Evolutionary conservation across 1,284 basidiomycete species (phyloP).

Genomic region (Ustanciosporium gigantosporum): DNA sequence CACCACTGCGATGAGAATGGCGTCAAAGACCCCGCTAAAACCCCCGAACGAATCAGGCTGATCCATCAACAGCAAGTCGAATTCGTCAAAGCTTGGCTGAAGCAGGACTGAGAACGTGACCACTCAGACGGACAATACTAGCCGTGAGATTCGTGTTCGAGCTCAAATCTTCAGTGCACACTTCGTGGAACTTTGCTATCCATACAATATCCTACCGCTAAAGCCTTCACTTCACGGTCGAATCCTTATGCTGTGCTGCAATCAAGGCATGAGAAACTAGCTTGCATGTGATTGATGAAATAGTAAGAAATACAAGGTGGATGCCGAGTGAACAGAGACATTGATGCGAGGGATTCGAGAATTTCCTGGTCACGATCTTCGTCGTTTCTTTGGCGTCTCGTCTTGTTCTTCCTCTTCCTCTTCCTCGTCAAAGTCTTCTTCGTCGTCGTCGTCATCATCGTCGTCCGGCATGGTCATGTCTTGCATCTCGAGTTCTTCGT

Average conservation of each 20-base stretch:
- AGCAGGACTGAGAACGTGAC: slow-evolving; percentile 66
- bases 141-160: too few relatives aligned
- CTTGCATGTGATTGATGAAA: too few relatives aligned
- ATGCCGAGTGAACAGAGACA: too few relatives aligned
- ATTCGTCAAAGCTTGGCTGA: slow-evolving; percentile 82
- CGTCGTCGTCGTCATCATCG: slow-evolving; percentile 18
- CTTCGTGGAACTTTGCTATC: neutral
- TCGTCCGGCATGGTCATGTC: slow-evolving; percentile 35
- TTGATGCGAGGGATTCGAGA: too few relatives aligned
- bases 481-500: slow-evolving; percentile 35
- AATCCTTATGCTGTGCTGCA: too few relatives aligned
- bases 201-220: too few relatives aligned
- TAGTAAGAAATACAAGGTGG: too few relatives aligned
- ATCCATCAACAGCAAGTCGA: slow-evolving; percentile 79
- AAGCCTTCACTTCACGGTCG: too few relatives aligned
- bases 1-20: slow-evolving; percentile 53
- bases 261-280: too few relatives aligned
- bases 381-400: slow-evolving; percentile 20
- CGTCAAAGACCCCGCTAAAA: slow-evolving; percentile 62
- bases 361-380: slow-evolving; percentile 6
- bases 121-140: too few relatives aligned
- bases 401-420: slow-evolving; percentile 20
- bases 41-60: slow-evolving; percentile 77
- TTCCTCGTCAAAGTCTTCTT: slow-evolving; percentile 14
- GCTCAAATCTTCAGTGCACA: neutral